A percentile compares a stretch with the other conserved stretches of the same genome.
phyloP scores from a whole-genome alignment of 805 yeast species.

The Candida insectorum region DNA sequence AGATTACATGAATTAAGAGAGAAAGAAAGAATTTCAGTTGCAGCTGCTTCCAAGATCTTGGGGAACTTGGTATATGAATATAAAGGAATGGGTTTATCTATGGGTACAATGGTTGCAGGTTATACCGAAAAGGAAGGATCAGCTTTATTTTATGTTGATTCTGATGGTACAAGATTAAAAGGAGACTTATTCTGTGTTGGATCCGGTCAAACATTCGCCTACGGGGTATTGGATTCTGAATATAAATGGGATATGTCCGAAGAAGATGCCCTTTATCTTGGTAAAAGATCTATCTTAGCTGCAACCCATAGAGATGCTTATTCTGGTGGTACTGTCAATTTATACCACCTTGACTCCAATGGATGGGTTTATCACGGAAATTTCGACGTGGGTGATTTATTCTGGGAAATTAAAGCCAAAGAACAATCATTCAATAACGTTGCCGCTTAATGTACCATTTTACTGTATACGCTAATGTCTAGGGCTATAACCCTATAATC shows the following conservation, averaged over 20 bases:
- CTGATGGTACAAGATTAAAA: slow-evolving; percentile 92
- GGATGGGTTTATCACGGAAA: slow-evolving; percentile 98
- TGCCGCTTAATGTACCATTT: slow-evolving; percentile 38
- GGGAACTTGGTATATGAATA: slow-evolving; percentile 87
- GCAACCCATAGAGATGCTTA: slow-evolving; percentile 98
- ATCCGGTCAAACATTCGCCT: slow-evolving; percentile 98
- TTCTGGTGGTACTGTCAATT: slow-evolving; percentile 94
- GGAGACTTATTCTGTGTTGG: slow-evolving; percentile 98
- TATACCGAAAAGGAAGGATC: slow-evolving; percentile 95
- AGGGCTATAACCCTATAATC: slow-evolving; percentile 4
- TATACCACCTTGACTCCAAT: slow-evolving; percentile 86
- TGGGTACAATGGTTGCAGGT: slow-evolving; percentile 99
- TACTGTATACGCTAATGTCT: too few species aligned
- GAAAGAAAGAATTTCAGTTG: slow-evolving; percentile 91
- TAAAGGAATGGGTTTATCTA: slow-evolving; percentile 97
- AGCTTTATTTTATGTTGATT: slow-evolving; percentile 91
- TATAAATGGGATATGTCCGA: slow-evolving; percentile 88
- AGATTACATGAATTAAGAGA: slow-evolving; percentile 91
- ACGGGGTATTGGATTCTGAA: slow-evolving; percentile 93
- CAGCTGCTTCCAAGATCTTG: slow-evolving; percentile 93
- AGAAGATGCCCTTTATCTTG: slow-evolving; percentile 91
- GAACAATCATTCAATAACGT: slow-evolving; percentile 91
- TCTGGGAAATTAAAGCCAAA: slow-evolving; percentile 86
- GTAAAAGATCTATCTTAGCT: slow-evolving; percentile 93
- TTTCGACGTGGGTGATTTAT: slow-evolving; percentile 82